Evolutionary conservation across 371 early-diverging fungal genomes (phyloP).

Genomic region (Umbelopsis sp.): DNA sequence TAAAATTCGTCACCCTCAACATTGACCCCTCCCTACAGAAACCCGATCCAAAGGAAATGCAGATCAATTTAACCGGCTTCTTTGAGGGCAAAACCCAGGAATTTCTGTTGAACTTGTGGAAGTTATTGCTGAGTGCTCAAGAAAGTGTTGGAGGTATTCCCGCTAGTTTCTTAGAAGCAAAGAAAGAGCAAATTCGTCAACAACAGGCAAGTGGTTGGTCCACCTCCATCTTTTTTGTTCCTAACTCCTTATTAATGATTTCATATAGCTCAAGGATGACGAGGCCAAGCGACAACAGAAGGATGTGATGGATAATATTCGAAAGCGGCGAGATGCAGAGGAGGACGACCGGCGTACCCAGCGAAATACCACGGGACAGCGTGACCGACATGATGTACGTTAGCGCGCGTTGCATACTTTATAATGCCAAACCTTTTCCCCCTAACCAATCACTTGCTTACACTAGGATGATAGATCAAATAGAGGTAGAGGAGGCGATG

Average conservation of each 20-base stretch:
- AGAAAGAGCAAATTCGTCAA: constrained; percentile 76
- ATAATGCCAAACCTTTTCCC: too few species aligned
- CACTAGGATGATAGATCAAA: background rate
- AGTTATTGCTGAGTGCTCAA: constrained; percentile 89
- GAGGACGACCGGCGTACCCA: constrained; percentile 24
- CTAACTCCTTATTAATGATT: too few species aligned
- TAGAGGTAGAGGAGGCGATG: constrained; percentile 19
- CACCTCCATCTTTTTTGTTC: too few species aligned
- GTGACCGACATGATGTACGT: constrained; percentile 2
- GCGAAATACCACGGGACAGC: constrained; percentile 18
- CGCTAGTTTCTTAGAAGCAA: constrained; percentile 77
- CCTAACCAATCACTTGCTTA: too few species aligned
- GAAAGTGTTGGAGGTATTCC: constrained; percentile 86
- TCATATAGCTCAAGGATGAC: constrained; percentile 27
- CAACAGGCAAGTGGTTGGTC: constrained; percentile 35
- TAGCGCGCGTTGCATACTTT: background rate
- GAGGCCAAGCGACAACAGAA: constrained; percentile 34
- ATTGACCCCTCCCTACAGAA: constrained; percentile 36
- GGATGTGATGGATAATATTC: constrained; percentile 49
- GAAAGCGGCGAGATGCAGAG: constrained; percentile 34
- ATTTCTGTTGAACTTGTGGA: constrained; percentile 91
- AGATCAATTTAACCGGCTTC: constrained; percentile 96
- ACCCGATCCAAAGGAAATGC: constrained; percentile 87
- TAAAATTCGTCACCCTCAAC: background rate
- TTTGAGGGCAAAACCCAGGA: constrained; percentile 79